A percentile compares a stretch with the other conserved stretches of the same genome.
Conservation (phyloP, 2,329 filamentous ascomycete genomes). For the Penicillium sp. region DNA sequence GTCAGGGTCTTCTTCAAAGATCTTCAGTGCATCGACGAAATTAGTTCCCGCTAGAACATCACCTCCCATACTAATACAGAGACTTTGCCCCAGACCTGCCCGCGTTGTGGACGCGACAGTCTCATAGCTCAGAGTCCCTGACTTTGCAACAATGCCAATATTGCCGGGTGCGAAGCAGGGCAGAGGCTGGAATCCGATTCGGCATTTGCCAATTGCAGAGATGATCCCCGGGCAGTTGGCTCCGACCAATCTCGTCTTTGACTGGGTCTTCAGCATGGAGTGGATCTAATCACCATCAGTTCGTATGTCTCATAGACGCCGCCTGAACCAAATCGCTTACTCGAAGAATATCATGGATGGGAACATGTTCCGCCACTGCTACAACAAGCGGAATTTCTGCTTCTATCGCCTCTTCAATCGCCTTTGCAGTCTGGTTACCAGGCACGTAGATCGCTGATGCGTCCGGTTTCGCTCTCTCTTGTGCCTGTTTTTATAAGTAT, state of each 20-base stretch:
- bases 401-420: slow-evolving; percentile 71
- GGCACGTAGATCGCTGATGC: slow-evolving; percentile 73
- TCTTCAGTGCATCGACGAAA: slow-evolving; percentile 59
- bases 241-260: slow-evolving; percentile 62
- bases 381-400: slow-evolving; percentile 70
- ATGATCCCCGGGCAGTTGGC: slow-evolving; percentile 78
- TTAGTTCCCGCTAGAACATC: slow-evolving; percentile 67
- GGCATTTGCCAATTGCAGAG: slow-evolving; percentile 59
- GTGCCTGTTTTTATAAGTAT: no score
- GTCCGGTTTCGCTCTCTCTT: slow-evolving; percentile 62
- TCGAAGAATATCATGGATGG: slow-evolving; percentile 66
- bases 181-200: slow-evolving; percentile 68
- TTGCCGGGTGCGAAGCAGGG: slow-evolving; percentile 61
- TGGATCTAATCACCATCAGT: slow-evolving; percentile 55
- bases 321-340: no score
- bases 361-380: slow-evolving; percentile 71
- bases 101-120: slow-evolving; percentile 65
- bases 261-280: slow-evolving; percentile 62
- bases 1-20: slow-evolving; percentile 57
- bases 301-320: no score
- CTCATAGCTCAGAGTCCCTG: slow-evolving; percentile 71
- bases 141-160: slow-evolving; percentile 68
- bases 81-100: slow-evolving; percentile 65
- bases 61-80: slow-evolving; percentile 69
- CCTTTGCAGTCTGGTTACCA: slow-evolving; percentile 59